Conservation (phyloP, 176 grass and related monocot genomes). For the Oryza brachyantha region DNA sequence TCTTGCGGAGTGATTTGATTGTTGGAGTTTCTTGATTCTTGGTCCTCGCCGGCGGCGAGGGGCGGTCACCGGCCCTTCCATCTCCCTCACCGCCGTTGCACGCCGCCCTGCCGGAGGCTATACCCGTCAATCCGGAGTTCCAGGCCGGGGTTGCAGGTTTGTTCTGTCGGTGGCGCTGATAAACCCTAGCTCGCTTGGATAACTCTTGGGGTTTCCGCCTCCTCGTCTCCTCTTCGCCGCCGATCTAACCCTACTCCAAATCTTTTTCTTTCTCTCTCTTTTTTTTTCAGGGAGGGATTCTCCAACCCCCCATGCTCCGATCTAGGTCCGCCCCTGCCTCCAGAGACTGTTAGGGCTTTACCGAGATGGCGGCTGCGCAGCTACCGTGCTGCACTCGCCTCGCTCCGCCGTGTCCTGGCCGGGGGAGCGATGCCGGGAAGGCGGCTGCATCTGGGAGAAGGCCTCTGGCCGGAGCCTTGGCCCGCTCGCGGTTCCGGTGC, state of each 20-base stretch:
- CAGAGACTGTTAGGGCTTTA: background rate
- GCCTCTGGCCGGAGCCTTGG: background rate
- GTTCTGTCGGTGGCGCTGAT: background rate
- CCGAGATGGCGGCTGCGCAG: conserved; percentile 54
- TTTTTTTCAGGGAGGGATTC: background rate
- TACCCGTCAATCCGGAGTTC: background rate
- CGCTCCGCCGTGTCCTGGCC: conserved; percentile 26
- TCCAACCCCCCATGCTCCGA: background rate
- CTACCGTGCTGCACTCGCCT: conserved; percentile 58
- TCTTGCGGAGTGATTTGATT: background rate
- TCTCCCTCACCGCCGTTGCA: background rate
- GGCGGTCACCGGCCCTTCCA: background rate
- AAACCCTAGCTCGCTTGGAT: background rate
- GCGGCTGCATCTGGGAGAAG: conserved; percentile 18
- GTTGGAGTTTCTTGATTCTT: background rate
- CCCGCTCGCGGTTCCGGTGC: conserved; percentile 33
- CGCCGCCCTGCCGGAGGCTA: background rate
- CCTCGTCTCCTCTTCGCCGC: background rate
- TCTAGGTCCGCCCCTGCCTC: background rate
- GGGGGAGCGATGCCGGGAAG: conserved; percentile 13
- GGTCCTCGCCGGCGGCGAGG: too few relatives aligned
- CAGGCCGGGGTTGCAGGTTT: background rate
- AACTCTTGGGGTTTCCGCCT: background rate
- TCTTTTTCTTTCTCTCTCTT: too few relatives aligned
- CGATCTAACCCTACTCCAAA: background rate